A percentile compares a stretch with the other conserved stretches of the same genome.
These are phyloP conservation scores for Geranomyces variabilis DNA, from an alignment of 192 early-diverging fungal species.

Conservation along the genomic window DNA sequence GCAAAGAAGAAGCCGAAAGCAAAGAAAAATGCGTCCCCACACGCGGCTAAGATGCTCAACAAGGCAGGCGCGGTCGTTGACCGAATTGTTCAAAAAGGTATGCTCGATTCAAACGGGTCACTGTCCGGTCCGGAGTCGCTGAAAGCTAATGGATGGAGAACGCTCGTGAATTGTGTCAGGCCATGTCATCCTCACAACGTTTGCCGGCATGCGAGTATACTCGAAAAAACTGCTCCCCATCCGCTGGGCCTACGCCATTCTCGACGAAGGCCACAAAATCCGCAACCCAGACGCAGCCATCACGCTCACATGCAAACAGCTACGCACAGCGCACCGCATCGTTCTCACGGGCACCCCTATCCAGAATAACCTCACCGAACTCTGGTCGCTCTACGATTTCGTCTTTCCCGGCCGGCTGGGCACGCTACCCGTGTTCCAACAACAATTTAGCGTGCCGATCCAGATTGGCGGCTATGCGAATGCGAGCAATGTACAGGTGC, in stretches of 20 bases:
- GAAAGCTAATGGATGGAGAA: no score
- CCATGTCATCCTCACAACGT: slow-evolving; percentile 88
- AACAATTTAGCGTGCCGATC: slow-evolving; percentile 92
- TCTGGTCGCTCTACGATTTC: slow-evolving; percentile 63
- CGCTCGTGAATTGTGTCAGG: no score
- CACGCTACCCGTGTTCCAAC: slow-evolving; percentile 82
- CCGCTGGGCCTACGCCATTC: slow-evolving; percentile 82
- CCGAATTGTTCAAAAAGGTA: slow-evolving; percentile 42
- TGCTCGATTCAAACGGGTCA: no score
- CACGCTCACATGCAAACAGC: slow-evolving; percentile 55
- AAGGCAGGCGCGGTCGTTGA: slow-evolving; percentile 50
- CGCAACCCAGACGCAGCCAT: slow-evolving; percentile 92
- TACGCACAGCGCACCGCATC: slow-evolving; percentile 54
- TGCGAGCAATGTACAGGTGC: slow-evolving; percentile 86
- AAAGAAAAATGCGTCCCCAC: slow-evolving; percentile 36
- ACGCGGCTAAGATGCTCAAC: slow-evolving; percentile 46
- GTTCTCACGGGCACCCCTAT: slow-evolving; percentile 67
- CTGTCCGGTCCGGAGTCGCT: no score
- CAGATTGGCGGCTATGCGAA: slow-evolving; percentile 90
- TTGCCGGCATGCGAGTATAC: slow-evolving; percentile 78
- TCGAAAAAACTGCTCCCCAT: slow-evolving; percentile 65
- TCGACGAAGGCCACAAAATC: slow-evolving; percentile 98
- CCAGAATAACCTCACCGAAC: slow-evolving; percentile 60
- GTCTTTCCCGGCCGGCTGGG: slow-evolving; percentile 63
- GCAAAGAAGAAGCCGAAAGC: slow-evolving; percentile 18